Percentiles rank a stretch among this genome's conserved stretches.
These are phyloP conservation scores for Pythium folliculosum DNA, from an alignment of 352 stramenopile species.

Conservation along the genomic window DNA sequence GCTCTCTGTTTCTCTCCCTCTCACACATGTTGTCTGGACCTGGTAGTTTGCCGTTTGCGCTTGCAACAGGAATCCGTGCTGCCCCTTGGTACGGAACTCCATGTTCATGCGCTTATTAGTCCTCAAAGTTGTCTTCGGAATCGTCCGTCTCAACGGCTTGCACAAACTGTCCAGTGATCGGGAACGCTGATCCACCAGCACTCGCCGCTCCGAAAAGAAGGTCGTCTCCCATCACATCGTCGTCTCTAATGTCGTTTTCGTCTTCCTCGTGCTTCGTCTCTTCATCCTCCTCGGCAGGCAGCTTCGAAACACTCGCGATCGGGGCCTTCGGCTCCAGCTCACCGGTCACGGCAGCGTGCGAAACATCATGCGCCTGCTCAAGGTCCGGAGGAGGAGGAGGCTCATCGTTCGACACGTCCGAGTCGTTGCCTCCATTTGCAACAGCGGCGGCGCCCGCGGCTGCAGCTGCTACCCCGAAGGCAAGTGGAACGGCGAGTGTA, in stretches of 20 bases:
- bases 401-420: constrained; percentile 22
- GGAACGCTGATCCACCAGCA: neutral
- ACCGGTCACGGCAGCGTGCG: neutral
- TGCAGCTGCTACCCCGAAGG: constrained; percentile 13
- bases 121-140: constrained; percentile 30
- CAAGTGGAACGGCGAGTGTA: constrained; percentile 7
- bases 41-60: neutral
- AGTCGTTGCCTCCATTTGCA: constrained; percentile 8
- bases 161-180: neutral
- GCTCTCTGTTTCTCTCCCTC: neutral
- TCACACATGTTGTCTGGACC: neutral
- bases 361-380: neutral
- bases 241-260: constrained; percentile 33
- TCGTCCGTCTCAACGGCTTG: constrained; percentile 13
- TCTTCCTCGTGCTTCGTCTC: constrained; percentile 1
- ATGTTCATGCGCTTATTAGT: constrained; percentile 2
- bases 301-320: neutral
- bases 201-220: constrained; percentile 34
- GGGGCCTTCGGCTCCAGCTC: constrained; percentile 7
- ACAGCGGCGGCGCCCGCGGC: constrained; percentile 9
- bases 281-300: neutral
- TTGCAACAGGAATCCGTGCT: constrained; percentile 6
- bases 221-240: constrained; percentile 41
- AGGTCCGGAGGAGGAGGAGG: constrained; percentile 23
- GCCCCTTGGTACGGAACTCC: neutral